phyloP scores from a whole-genome alignment of 495 filamentous ascomycete species.

The Tuber aestivum region DNA sequence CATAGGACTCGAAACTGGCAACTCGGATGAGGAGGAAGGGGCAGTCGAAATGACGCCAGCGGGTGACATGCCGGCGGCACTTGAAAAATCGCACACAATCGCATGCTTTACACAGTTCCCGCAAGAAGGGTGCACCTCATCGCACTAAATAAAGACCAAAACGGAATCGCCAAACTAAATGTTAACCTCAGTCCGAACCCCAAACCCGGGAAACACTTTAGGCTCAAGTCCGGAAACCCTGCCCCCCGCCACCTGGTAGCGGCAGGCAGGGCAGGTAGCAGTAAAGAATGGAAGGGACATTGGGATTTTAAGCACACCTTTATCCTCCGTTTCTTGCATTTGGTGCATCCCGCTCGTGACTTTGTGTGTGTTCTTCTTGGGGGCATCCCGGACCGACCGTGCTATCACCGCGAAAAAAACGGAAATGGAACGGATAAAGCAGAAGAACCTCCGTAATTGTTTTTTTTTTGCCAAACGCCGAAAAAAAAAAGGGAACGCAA shows the following conservation, averaged over 20 bases:
- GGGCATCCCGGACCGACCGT: constrained; percentile 45
- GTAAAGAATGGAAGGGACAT: neutral
- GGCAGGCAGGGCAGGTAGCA: neutral
- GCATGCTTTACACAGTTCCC: constrained; percentile 61
- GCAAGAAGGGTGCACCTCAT: constrained; percentile 58
- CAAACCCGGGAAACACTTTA: neutral
- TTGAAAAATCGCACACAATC: constrained; percentile 55
- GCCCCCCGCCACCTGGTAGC: neutral
- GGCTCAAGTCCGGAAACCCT: neutral
- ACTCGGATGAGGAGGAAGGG: neutral
- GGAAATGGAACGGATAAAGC: neutral
- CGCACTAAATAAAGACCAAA: constrained; percentile 48
- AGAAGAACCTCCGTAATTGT: neutral
- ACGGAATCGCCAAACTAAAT: constrained; percentile 9
- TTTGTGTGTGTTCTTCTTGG: constrained; percentile 60
- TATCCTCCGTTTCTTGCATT: constrained; percentile 59
- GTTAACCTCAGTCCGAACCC: neutral
- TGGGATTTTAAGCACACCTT: constrained; percentile 47
- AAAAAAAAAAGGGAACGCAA: neutral
- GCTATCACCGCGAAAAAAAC: neutral
- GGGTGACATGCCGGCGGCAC: neutral
- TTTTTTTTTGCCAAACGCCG: constrained; percentile 12
- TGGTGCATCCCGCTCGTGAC: constrained; percentile 55
- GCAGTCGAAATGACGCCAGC: neutral
- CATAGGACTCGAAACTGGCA: neutral